Conservation (phyloP, 108 stramenopile species). For the Aurantiochytrium sp. region DNA sequence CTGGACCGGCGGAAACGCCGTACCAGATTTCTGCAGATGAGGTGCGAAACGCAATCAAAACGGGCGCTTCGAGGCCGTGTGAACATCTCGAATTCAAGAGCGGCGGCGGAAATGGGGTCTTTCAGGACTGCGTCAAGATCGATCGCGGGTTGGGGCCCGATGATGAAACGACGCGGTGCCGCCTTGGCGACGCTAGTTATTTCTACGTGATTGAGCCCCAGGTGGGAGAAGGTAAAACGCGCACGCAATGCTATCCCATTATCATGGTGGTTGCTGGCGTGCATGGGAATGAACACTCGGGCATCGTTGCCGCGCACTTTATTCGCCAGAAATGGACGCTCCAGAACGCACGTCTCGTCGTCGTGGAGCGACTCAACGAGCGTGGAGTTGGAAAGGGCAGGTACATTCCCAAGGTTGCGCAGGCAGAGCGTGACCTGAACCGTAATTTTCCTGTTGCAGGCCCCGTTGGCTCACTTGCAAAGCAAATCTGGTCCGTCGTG, state of each 20-base stretch:
- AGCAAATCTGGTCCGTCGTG: neutral
- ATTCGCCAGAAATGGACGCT: neutral
- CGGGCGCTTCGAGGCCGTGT: neutral
- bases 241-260: neutral
- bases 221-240: neutral
- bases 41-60: neutral
- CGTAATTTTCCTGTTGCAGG: neutral
- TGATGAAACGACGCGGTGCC: neutral
- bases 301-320: neutral
- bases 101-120: neutral
- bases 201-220: neutral
- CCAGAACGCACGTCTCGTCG: neutral
- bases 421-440: neutral
- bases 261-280: neutral
- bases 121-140: neutral
- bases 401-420: constrained; percentile 15
- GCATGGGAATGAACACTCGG: neutral
- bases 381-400: neutral
- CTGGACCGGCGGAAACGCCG: neutral
- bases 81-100: neutral
- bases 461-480: neutral
- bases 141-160: neutral
- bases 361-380: neutral
- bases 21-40: neutral
- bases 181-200: neutral